Evolutionary conservation across 306 rosid genomes (phyloP).

Genomic region (Cyamopsis tetragonoloba): DNA sequence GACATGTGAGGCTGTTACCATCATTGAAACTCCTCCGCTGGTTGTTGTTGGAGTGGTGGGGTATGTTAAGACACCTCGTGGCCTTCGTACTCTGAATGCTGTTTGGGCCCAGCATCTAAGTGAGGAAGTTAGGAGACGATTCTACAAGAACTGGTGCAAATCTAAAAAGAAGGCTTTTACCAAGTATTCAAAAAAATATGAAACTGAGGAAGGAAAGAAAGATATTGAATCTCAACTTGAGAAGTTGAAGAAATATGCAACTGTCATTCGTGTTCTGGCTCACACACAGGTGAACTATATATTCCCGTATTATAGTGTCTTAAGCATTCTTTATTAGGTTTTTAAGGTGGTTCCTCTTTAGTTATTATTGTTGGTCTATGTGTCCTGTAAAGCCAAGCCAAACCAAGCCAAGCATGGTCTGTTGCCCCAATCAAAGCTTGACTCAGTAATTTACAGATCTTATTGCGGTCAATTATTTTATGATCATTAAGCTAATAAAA

Average conservation of each 20-base stretch:
- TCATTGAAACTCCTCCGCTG: conserved; percentile 82
- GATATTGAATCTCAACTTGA: conserved; percentile 58
- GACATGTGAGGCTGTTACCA: conserved; percentile 79
- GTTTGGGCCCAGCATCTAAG: conserved; percentile 91
- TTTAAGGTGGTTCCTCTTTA: too few species aligned
- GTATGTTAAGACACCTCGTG: conserved; percentile 78
- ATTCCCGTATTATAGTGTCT: not conserved
- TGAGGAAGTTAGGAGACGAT: conserved; percentile 73
- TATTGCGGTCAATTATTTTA: too few species aligned
- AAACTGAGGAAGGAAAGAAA: conserved; percentile 77
- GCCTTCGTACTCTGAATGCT: conserved; percentile 70
- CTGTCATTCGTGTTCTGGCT: conserved; percentile 81
- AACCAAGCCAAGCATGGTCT: too few species aligned
- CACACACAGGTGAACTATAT: conserved; percentile 94
- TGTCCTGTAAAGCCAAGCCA: too few species aligned
- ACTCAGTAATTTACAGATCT: too few species aligned
- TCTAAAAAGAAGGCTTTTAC: conserved; percentile 89
- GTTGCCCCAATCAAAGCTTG: too few species aligned
- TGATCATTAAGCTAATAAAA: too few species aligned
- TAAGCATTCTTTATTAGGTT: too few species aligned
- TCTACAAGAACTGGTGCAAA: conserved; percentile 87
- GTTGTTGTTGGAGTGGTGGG: conserved; percentile 87
- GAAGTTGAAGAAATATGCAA: conserved; percentile 63
- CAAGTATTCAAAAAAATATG: conserved; percentile 66
- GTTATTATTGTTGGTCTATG: too few species aligned